phyloP scores from a whole-genome alignment of 2,329 filamentous ascomycete genomes.

The Alternaria tenuissima region DNA sequence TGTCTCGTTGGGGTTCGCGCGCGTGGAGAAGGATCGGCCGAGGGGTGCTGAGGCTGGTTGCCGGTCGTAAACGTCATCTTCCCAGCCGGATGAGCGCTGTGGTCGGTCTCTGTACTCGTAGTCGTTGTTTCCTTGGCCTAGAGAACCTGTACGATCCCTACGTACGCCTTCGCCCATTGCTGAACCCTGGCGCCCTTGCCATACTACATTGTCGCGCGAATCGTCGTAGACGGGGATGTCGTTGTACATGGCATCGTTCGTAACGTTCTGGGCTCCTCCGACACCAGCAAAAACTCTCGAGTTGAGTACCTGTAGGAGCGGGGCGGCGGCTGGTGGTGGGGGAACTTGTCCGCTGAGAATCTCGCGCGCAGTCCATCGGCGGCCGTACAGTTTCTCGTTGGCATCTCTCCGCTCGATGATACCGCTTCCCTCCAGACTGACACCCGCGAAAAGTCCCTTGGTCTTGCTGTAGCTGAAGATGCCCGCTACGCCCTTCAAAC shows the following conservation, averaged over 20 bases:
- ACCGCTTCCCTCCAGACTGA: constrained; percentile 90
- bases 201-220: constrained; percentile 80
- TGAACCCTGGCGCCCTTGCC: constrained; percentile 77
- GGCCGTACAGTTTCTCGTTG: constrained; percentile 94
- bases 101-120: constrained; percentile 66
- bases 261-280: constrained; percentile 44
- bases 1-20: constrained; percentile 59
- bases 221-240: constrained; percentile 91
- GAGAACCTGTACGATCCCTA: constrained; percentile 57
- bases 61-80: constrained; percentile 77
- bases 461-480: constrained; percentile 99
- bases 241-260: constrained; percentile 71
- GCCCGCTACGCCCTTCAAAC: constrained; percentile 84
- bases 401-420: constrained; percentile 95
- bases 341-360: constrained; percentile 80
- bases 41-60: constrained; percentile 48
- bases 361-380: constrained; percentile 80
- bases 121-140: constrained; percentile 49
- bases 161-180: constrained; percentile 73
- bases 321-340: constrained; percentile 81
- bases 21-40: constrained; percentile 60
- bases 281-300: constrained; percentile 82
- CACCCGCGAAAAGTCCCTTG: constrained; percentile 94
- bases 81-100: constrained; percentile 73
- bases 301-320: constrained; percentile 84